phyloP scores from a whole-genome alignment of 108 stramenopile genomes.

The Skeletonema potamos region DNA sequence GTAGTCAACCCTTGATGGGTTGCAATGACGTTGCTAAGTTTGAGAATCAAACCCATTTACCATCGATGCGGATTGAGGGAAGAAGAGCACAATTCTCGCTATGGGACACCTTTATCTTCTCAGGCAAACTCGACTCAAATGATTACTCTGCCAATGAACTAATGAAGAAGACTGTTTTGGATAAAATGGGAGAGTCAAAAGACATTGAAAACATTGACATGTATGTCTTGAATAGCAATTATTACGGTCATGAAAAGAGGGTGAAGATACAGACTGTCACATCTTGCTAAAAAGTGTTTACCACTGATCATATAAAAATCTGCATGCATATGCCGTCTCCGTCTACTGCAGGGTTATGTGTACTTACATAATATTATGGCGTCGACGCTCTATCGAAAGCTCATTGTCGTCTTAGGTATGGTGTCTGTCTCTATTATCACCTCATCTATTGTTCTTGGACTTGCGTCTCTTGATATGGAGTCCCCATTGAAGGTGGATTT shows the following conservation, averaged over 20 bases:
- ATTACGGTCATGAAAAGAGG: not conserved
- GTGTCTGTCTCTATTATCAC: too few relatives aligned
- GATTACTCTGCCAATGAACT: not conserved
- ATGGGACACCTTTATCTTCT: slow-evolving; percentile 21
- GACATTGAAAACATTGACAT: not conserved
- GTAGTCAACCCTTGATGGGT: not conserved
- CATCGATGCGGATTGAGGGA: not conserved
- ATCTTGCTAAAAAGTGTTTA: too few relatives aligned
- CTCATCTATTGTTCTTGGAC: too few relatives aligned
- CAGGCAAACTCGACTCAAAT: not conserved
- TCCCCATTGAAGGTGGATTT: too few relatives aligned
- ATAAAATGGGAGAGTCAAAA: not conserved
- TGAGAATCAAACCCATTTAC: not conserved
- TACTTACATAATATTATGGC: too few relatives aligned
- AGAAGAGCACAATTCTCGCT: slow-evolving; percentile 1
- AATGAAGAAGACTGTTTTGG: not conserved
- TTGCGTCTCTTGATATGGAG: too few relatives aligned
- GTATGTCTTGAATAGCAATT: not conserved
- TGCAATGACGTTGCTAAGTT: slow-evolving; percentile 15
- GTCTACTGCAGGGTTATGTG: too few relatives aligned
- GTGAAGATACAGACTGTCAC: not conserved
- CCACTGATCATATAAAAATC: too few relatives aligned
- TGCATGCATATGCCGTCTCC: too few relatives aligned
- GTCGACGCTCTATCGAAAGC: too few relatives aligned
- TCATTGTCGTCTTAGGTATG: too few relatives aligned